phyloP scores from a whole-genome alignment of 306 rosid genomes.

The Coriaria nepalensis region DNA sequence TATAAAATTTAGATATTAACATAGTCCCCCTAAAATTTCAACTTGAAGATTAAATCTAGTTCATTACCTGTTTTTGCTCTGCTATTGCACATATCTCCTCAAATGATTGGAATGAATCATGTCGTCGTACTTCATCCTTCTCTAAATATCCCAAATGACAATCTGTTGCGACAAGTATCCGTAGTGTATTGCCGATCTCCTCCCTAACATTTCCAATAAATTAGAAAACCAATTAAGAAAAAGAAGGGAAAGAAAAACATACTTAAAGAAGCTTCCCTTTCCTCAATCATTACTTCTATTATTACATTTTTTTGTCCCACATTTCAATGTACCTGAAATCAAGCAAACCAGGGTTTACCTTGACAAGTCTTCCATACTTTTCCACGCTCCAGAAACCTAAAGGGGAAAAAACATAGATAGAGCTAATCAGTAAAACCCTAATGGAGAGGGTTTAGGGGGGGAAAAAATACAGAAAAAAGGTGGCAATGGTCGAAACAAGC shows the following conservation, averaged over 20 bases:
- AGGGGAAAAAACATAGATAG: background rate
- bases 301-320: too few relatives aligned
- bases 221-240: too few relatives aligned
- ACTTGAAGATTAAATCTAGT: background rate
- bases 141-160: conserved; percentile 95
- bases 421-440: background rate
- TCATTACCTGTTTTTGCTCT: conserved; percentile 34
- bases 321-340: background rate
- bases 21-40: background rate
- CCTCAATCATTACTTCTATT: background rate
- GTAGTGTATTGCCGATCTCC: conserved; percentile 46
- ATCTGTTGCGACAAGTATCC: conserved; percentile 84
- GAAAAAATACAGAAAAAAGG: too few relatives aligned
- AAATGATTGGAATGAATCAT: conserved; percentile 82
- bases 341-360: conserved; percentile 11
- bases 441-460: too few relatives aligned
- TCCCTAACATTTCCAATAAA: conserved; percentile 28
- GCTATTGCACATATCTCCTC: conserved; percentile 92
- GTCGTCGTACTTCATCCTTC: conserved; percentile 90
- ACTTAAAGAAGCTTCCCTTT: too few relatives aligned
- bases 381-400: background rate
- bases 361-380: conserved; percentile 25
- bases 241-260: too few relatives aligned
- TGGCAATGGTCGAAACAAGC: too few relatives aligned
- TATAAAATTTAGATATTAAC: background rate